These are phyloP conservation scores for Malus hybrid DNA, from an alignment of 331 rosid species.

Conservation along the genomic window DNA sequence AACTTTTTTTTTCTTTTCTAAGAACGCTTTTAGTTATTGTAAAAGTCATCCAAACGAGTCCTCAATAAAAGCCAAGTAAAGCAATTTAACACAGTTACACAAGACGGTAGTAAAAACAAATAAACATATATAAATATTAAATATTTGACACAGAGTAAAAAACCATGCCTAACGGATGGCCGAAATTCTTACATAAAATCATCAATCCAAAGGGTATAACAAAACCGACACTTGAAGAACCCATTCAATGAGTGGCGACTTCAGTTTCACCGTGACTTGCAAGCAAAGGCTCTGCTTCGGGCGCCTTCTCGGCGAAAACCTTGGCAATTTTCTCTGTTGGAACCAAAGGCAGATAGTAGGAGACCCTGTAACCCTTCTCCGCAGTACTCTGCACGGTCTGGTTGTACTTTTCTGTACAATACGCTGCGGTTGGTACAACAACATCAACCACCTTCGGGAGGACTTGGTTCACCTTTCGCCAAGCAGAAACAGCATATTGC, in stretches of 20 bases:
- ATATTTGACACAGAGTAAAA: neutral
- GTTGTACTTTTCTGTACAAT: constrained; percentile 71
- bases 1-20: no score
- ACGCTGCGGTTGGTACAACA: constrained; percentile 65
- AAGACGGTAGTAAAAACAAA: no score
- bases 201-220: neutral
- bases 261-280: constrained; percentile 13
- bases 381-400: constrained; percentile 45
- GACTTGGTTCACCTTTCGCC: constrained; percentile 61
- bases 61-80: no score
- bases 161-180: neutral
- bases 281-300: constrained; percentile 12
- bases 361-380: constrained; percentile 64
- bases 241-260: constrained; percentile 11
- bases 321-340: constrained; percentile 70
- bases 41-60: no score
- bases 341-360: constrained; percentile 70
- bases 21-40: no score
- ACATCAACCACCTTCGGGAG: constrained; percentile 63
- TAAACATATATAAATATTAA: neutral
- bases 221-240: neutral
- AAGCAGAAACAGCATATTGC: constrained; percentile 53
- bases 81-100: no score
- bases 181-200: neutral
- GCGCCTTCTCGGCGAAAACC: constrained; percentile 31